Evolutionary conservation across 306 rosid genomes (phyloP).

Genomic region (Mimosa bimucronata): DNA sequence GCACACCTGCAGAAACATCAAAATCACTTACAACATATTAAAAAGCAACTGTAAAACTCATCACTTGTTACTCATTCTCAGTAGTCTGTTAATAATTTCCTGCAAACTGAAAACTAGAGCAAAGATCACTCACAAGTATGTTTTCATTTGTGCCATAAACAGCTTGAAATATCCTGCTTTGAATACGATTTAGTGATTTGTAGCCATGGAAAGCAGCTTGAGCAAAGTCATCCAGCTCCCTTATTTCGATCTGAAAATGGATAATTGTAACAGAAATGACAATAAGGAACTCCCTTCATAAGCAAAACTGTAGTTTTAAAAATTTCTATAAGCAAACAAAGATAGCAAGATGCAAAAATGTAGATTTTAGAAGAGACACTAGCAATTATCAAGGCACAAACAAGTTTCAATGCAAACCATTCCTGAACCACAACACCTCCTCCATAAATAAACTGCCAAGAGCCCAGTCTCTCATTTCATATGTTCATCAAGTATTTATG

Average conservation of each 20-base stretch:
- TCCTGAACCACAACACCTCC: slow-evolving; percentile 21
- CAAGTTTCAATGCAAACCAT: slow-evolving; percentile 19
- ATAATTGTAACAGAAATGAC: slow-evolving; percentile 33
- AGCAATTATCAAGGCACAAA: slow-evolving; percentile 25
- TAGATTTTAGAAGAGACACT: slow-evolving; percentile 18
- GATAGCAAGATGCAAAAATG: slow-evolving; percentile 22
- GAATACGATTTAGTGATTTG: slow-evolving; percentile 89
- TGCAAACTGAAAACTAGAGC: slow-evolving; percentile 19
- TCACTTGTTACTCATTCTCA: slow-evolving; percentile 4
- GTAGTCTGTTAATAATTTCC: not conserved
- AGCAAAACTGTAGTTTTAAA: slow-evolving; percentile 25
- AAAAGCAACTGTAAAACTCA: slow-evolving; percentile 26
- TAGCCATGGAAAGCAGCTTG: slow-evolving; percentile 97
- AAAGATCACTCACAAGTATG: slow-evolving; percentile 71
- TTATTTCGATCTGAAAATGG: slow-evolving; percentile 77
- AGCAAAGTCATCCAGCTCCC: slow-evolving; percentile 92
- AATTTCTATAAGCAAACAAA: slow-evolving; percentile 10
- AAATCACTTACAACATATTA: slow-evolving; percentile 31
- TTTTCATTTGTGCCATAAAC: slow-evolving; percentile 91
- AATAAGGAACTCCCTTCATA: slow-evolving; percentile 30
- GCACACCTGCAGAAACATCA: slow-evolving; percentile 75
- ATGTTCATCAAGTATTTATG: slow-evolving; percentile 20
- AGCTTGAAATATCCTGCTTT: slow-evolving; percentile 86
- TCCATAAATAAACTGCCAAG: not conserved
- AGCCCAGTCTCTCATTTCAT: slow-evolving; percentile 25